Evolutionary conservation across 1,139 yeast genomes (phyloP), one percentile per base, ranked within the genome.

Genomic region (Suhomyces kunorum): DNA sequence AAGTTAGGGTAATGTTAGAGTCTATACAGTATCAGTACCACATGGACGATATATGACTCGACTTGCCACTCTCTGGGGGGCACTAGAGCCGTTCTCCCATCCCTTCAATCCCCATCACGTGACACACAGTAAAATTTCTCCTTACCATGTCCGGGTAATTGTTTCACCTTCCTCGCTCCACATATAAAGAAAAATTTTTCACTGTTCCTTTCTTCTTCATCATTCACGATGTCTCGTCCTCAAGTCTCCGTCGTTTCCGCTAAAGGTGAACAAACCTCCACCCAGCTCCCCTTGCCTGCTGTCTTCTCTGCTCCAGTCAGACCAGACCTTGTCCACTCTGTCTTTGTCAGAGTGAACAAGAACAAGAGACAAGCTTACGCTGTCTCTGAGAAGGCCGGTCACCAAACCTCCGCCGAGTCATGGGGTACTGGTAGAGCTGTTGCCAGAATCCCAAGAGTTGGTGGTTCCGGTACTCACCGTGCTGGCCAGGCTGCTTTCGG

Each of bases 401-500:
- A 88, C 83, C 98, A 92, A 81, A 90, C 97, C 76, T 92, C 98
- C 56, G 98, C 98, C 72, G 97, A 89, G 79, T 92, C 98, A 54
- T 92, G 98, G 98, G 98, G 98, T 88, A 94, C 98, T 64, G 98
- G 98, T 84, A 90, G 98, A 83, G 98, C 98, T 78, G 97, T 92
- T 71, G 98, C 98, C 80, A 92, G 98, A 84, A 90, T 92, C 76
- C 98, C 98, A 81, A 90, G 98, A 85, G 98, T 92, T 72, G 96
- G 96, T 78, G 98, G 98, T 81, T 90, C 96, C 74, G 98, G 98
- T 87, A 92, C 98, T 74, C 97, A 89, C 95, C 92, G 98, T 81
- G 83, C 98, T 59, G 98, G 98, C 76, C 98, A 92, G 80, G 98
- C 90, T 76, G 98, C 98, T 72, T 92, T 92, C 83, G 98, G 98